These are phyloP conservation scores for Epichloe typhina DNA, from an alignment of 2,329 filamentous ascomycete species.

Conservation along the genomic window DNA sequence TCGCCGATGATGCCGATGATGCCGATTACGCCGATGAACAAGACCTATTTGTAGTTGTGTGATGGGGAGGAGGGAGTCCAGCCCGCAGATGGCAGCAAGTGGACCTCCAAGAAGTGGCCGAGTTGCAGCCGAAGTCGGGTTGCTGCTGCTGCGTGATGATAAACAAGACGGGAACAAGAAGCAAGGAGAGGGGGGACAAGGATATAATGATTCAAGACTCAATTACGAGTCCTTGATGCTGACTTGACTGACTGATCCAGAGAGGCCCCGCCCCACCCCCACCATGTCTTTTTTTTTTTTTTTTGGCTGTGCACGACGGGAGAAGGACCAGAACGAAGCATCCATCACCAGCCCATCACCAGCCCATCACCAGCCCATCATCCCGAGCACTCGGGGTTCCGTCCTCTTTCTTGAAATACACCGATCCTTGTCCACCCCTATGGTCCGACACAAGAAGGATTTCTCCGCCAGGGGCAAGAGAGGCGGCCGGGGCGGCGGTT, in stretches of 20 bases:
- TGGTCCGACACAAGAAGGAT: constrained; percentile 97
- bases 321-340: too few relatives aligned
- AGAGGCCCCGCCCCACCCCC: not conserved
- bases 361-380: too few relatives aligned
- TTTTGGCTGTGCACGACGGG: not conserved
- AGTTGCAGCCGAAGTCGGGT: not conserved
- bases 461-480: constrained; percentile 60
- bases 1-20: constrained; percentile 11
- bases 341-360: too few relatives aligned
- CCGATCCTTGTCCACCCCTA: constrained; percentile 52
- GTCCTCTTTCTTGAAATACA: too few relatives aligned
- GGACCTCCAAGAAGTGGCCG: not conserved
- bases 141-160: too few relatives aligned
- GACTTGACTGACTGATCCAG: too few relatives aligned
- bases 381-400: too few relatives aligned
- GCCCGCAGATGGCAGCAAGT: not conserved
- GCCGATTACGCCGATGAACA: not conserved
- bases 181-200: too few relatives aligned
- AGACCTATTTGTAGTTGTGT: not conserved
- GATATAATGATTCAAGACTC: not conserved
- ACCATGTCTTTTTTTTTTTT: not conserved
- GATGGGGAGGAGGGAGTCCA: not conserved
- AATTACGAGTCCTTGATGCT: constrained; percentile 4
- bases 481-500: constrained; percentile 29
- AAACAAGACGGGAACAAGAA: too few relatives aligned